Evolutionary conservation across 179 eudicot species (phyloP).

Genomic region (Sideroxylon spinosum): DNA sequence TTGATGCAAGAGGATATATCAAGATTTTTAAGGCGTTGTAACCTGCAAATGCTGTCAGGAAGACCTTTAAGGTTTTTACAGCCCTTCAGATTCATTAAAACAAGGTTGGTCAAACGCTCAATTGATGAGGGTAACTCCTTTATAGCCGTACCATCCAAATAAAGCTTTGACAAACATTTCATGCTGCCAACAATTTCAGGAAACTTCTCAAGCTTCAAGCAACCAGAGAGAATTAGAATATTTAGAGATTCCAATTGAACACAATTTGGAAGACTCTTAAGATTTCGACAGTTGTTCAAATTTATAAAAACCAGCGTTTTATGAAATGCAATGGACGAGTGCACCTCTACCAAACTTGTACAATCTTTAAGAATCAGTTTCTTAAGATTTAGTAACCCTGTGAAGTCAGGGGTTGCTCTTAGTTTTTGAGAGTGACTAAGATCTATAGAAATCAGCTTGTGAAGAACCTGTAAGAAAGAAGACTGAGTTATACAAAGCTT

Average conservation of each 20-base stretch:
- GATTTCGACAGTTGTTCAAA: background rate
- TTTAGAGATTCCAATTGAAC: background rate
- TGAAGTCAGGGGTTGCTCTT: background rate
- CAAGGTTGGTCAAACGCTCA: background rate
- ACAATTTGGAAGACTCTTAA: constrained; percentile 7
- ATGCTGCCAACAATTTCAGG: background rate
- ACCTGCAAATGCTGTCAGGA: background rate
- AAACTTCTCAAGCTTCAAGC: constrained; percentile 6
- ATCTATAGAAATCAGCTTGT: background rate
- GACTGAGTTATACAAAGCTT: too few relatives aligned
- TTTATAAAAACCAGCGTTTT: background rate
- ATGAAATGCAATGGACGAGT: constrained; percentile 1
- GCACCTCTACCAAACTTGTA: background rate
- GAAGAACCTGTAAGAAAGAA: background rate
- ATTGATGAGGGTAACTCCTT: background rate
- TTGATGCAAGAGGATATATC: background rate
- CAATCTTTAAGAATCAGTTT: background rate
- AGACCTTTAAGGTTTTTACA: background rate
- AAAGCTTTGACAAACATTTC: background rate
- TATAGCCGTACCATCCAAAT: background rate
- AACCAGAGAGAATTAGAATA: background rate
- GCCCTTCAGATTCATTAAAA: background rate
- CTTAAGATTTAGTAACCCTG: background rate
- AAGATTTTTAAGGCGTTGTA: background rate
- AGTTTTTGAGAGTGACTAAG: background rate